Evolutionary conservation across 2,329 filamentous ascomycete species (phyloP).

Genomic region (Ascochyta clinopodiicola): DNA sequence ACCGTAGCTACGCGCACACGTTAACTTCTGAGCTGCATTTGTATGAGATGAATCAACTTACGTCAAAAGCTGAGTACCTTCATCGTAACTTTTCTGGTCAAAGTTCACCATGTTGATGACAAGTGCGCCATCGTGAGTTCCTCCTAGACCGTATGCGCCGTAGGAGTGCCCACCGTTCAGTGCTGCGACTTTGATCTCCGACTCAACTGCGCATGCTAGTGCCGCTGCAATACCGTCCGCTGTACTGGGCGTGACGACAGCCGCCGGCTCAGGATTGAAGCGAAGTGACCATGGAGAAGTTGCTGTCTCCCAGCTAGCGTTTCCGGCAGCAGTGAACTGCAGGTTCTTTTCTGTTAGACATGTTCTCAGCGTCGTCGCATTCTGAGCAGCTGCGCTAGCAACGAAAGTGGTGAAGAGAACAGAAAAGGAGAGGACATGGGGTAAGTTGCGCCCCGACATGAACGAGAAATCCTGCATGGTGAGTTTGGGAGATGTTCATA

Average conservation of each 20-base stretch:
- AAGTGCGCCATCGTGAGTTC: conserved; percentile 16
- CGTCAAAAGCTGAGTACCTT: conserved; percentile 15
- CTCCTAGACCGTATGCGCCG: conserved; percentile 23
- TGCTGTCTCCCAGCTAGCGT: conserved; percentile 13
- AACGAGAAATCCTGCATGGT: background rate
- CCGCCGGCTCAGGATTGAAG: conserved; percentile 24
- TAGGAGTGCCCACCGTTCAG: conserved; percentile 26
- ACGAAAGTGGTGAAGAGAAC: background rate
- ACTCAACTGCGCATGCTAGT: conserved; percentile 20
- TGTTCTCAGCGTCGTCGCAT: background rate
- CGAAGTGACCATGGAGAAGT: conserved; percentile 22
- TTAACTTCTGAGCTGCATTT: background rate
- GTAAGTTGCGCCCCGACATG: background rate
- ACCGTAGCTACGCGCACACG: conserved; percentile 13
- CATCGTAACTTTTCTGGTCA: conserved; percentile 16
- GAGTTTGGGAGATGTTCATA: too few species aligned
- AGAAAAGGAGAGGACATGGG: background rate
- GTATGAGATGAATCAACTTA: background rate
- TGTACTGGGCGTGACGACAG: conserved; percentile 14
- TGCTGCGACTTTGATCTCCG: conserved; percentile 19
- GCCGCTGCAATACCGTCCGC: conserved; percentile 18
- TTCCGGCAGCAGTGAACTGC: background rate
- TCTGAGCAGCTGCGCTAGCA: background rate
- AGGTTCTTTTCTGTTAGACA: background rate
- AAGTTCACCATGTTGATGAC: conserved; percentile 24